Base-by-base conservation (phyloP, 2,329 filamentous ascomycete genomes). In the Colletotrichum sp. region DNA sequence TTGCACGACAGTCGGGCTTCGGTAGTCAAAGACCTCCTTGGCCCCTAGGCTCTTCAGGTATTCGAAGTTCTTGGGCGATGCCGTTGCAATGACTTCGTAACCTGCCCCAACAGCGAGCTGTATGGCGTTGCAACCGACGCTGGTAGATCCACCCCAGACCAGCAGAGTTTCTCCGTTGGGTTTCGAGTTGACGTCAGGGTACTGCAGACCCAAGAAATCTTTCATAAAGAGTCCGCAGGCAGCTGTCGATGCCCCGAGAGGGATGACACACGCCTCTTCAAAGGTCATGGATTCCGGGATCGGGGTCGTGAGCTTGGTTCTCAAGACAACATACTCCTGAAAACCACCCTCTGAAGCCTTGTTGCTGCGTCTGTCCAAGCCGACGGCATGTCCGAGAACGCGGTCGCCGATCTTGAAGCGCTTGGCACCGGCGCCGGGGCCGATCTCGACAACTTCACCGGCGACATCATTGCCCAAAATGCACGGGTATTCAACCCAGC, bases 131-230 rank as follows among this genome's bases (percentile, higher is more conserved):
- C 84, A 84, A 2, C 89, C 88, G 1, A 89, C 87, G 18, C 83
- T 84, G 0, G 86, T 86, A 4, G 87, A 85, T 0, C 89, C 90
- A n/a, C 89, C 89, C 87, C 88, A 91, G 55, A 84, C 77, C 26
- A 82, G 30, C 10, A 83, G 55, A 0, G 78, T 76, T 71, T 82
- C 79, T 39, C 76, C 74, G 6, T 69, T 75, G 13, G 78, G 61
- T 13, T 59, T 67, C 1, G 75, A 67, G n/a, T 76, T 16, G 13
- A 80, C 68, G 13, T 63, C 69, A 6, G 81, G 81, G 55, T 48
- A 71, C 10, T 79, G 75, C 9, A 82, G 68, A 0, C 71, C 79
- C 13, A 82, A 74, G 12, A 68, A 76, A 55, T 79, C 78, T 10
- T 78, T 72, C 43, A 76, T 74, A 55, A 81, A 82, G 6, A 83